phyloP scores from a whole-genome alignment of 768 basidiomycete species.

The Antrodiella citrinella region DNA sequence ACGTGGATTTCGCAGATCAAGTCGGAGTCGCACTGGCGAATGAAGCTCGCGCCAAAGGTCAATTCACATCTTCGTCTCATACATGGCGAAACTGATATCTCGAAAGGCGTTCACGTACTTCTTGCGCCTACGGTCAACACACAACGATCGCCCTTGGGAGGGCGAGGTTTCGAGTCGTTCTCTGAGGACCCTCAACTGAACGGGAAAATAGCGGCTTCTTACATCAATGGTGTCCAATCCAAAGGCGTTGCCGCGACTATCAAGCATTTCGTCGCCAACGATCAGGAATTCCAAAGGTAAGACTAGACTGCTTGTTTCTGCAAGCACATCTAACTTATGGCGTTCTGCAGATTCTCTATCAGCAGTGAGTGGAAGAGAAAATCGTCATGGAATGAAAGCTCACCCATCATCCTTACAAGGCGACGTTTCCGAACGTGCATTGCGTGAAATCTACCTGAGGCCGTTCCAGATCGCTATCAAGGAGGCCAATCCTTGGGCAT shows the following conservation, averaged over 20 bases:
- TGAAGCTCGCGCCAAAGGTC: conserved; percentile 43
- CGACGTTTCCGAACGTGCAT: conserved; percentile 46
- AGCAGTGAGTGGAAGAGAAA: conserved; percentile 23
- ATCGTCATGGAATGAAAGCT: no score
- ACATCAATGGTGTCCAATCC: conserved; percentile 54
- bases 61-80: neutral
- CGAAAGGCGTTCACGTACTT: conserved; percentile 35
- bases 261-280: conserved; percentile 59
- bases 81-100: conserved; percentile 8
- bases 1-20: conserved; percentile 36
- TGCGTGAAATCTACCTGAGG: conserved; percentile 59
- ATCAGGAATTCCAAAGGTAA: conserved; percentile 50
- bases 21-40: conserved; percentile 47
- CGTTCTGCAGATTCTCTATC: conserved; percentile 29
- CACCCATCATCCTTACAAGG: no score
- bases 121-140: conserved; percentile 63
- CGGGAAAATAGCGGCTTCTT: conserved; percentile 49
- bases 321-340: neutral
- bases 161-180: conserved; percentile 54
- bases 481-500: conserved; percentile 45
- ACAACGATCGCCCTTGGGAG: conserved; percentile 50
- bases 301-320: neutral
- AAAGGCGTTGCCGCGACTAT: conserved; percentile 52
- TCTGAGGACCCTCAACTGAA: conserved; percentile 54
- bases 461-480: conserved; percentile 56